A percentile compares a stretch with the other conserved stretches of the same genome.
Evolutionary conservation across 129 eudicot species (phyloP).

Genomic region (Rutidosis leptorrhynchoides): DNA sequence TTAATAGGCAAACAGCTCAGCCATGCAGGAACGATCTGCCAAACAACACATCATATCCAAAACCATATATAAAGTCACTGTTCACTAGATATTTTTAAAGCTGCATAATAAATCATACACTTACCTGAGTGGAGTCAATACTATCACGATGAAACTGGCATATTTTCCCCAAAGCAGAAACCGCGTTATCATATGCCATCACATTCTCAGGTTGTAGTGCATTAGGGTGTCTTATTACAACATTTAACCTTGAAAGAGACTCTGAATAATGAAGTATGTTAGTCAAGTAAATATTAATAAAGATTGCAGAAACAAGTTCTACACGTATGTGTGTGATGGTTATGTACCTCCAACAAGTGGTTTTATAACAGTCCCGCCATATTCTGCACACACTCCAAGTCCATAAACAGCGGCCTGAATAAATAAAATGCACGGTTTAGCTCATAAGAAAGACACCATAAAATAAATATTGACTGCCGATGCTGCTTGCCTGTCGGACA

Average conservation of each 20-base stretch:
- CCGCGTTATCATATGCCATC: slow-evolving; percentile 98
- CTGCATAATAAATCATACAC: slow-evolving; percentile 10
- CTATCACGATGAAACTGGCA: slow-evolving; percentile 95
- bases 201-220: slow-evolving; percentile 73
- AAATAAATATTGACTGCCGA: not conserved
- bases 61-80: not conserved
- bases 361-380: slow-evolving; percentile 88
- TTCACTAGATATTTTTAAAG: not conserved
- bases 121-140: slow-evolving; percentile 89
- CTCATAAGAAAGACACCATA: not conserved
- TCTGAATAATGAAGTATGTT: slow-evolving; percentile 41
- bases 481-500: slow-evolving; percentile 78
- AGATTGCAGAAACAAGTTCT: not conserved
- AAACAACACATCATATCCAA: slow-evolving; percentile 24
- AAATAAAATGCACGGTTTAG: slow-evolving; percentile 14
- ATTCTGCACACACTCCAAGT: slow-evolving; percentile 99
- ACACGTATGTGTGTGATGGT: not conserved
- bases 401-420: slow-evolving; percentile 99
- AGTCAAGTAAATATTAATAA: slow-evolving; percentile 10
- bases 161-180: slow-evolving; percentile 94
- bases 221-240: slow-evolving; percentile 74
- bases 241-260: slow-evolving; percentile 98
- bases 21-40: slow-evolving; percentile 95
- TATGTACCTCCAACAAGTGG: slow-evolving; percentile 86
- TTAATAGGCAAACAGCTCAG: slow-evolving; percentile 91